Conservation (phyloP, 169 alveolate genomes). For the Babesia caballi region DNA sequence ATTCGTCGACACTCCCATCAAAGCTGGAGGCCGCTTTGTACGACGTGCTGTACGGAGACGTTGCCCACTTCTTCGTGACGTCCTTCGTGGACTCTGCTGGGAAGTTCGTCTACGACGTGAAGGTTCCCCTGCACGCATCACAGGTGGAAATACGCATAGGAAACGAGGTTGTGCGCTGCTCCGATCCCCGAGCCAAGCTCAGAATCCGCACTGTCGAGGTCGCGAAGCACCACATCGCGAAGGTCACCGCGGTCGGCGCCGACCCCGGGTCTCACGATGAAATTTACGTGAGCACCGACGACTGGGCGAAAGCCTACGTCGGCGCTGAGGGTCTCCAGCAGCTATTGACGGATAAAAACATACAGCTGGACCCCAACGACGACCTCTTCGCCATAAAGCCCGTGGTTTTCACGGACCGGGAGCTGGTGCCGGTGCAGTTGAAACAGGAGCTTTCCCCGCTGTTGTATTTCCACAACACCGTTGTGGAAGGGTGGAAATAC, state of each 20-base stretch:
- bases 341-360: background rate
- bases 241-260: too few species aligned
- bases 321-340: background rate
- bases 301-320: background rate
- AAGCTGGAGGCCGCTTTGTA: background rate
- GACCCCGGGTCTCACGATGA: too few species aligned
- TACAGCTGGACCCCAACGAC: background rate
- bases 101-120: constrained; percentile 5
- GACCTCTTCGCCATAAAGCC: background rate
- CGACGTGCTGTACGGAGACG: constrained; percentile 2
- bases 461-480: background rate
- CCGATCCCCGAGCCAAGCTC: too few species aligned
- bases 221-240: background rate
- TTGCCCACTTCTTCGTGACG: background rate
- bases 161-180: too few species aligned
- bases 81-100: background rate
- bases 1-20: background rate
- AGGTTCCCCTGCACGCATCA: too few species aligned
- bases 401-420: background rate
- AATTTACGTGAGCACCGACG: background rate
- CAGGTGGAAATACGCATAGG: too few species aligned
- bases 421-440: background rate
- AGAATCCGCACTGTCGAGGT: background rate
- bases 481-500: constrained; percentile 2
- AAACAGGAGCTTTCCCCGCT: background rate